phyloP scores from a whole-genome alignment of 2,329 filamentous ascomycete species.

The Colletotrichum falcatum region DNA sequence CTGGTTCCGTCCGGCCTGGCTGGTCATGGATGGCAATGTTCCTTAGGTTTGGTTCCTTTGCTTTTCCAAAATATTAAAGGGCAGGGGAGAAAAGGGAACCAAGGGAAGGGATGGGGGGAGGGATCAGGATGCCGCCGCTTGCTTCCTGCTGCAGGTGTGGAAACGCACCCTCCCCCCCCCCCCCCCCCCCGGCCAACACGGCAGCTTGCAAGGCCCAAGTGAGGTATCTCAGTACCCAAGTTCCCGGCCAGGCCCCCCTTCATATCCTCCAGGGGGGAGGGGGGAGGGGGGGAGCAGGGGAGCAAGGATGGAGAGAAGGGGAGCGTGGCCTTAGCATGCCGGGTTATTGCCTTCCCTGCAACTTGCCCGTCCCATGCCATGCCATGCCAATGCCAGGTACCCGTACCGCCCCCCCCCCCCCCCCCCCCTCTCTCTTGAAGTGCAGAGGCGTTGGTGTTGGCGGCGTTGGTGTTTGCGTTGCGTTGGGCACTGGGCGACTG shows the following conservation, averaged over 20 bases:
- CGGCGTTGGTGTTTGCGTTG: not conserved
- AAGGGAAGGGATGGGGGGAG: slow-evolving; percentile 30
- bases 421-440: not conserved
- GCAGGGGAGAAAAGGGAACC: slow-evolving; percentile 32
- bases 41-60: slow-evolving; percentile 41
- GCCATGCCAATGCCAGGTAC: slow-evolving; percentile 38
- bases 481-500: not conserved
- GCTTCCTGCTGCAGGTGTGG: slow-evolving; percentile 19
- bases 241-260: slow-evolving; percentile 25
- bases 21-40: slow-evolving; percentile 19
- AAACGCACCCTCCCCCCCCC: slow-evolving; percentile 35
- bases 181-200: slow-evolving; percentile 32
- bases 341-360: slow-evolving; percentile 23
- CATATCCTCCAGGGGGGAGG: slow-evolving; percentile 26
- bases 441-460: not conserved
- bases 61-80: slow-evolving; percentile 40
- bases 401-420: slow-evolving; percentile 16
- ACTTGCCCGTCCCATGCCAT: slow-evolving; percentile 21
- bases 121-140: not conserved
- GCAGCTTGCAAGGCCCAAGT: slow-evolving; percentile 18
- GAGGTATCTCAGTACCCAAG: slow-evolving; percentile 7
- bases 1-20: slow-evolving; percentile 5
- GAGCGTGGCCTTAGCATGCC: slow-evolving; percentile 35
- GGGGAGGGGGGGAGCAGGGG: not conserved
- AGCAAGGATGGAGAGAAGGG: not conserved